phyloP scores from a whole-genome alignment of 2,329 filamentous ascomycete genomes.

The Sporothrix dimorphospora region DNA sequence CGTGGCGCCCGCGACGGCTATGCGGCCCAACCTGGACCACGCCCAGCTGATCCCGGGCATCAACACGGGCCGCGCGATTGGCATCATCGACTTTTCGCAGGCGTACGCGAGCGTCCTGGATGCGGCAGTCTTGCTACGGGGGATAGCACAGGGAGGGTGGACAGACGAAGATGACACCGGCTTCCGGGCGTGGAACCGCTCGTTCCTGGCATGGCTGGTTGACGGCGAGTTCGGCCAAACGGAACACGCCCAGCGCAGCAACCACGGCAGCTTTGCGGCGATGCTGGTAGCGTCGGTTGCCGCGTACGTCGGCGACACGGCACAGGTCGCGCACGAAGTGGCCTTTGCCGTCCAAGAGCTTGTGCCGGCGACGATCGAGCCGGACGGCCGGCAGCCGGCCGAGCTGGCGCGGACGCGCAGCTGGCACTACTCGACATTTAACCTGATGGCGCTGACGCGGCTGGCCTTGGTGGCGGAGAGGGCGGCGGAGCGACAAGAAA shows the following conservation, averaged over 20 bases:
- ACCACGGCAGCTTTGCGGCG: slow-evolving; percentile 37
- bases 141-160: slow-evolving; percentile 31
- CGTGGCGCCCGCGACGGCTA: slow-evolving; percentile 34
- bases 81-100: slow-evolving; percentile 37
- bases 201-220: slow-evolving; percentile 37
- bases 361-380: slow-evolving; percentile 35
- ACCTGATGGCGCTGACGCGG: slow-evolving; percentile 34
- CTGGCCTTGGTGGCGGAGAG: slow-evolving; percentile 33
- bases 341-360: slow-evolving; percentile 4
- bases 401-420: slow-evolving; percentile 38
- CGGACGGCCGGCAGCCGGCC: slow-evolving; percentile 36
- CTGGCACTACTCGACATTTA: slow-evolving; percentile 40
- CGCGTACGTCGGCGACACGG: slow-evolving; percentile 36
- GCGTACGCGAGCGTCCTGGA: slow-evolving; percentile 38
- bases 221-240: slow-evolving; percentile 35
- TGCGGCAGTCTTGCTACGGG: slow-evolving; percentile 33
- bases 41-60: slow-evolving; percentile 36
- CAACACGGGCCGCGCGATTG: slow-evolving; percentile 34
- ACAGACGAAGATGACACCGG: slow-evolving; percentile 28
- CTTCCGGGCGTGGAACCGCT: slow-evolving; percentile 36
- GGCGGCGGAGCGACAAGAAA: slow-evolving; percentile 31
- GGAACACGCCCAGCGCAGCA: slow-evolving; percentile 34
- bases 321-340: slow-evolving; percentile 27
- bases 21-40: slow-evolving; percentile 39
- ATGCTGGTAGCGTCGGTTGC: slow-evolving; percentile 38